These are phyloP conservation scores for Triticum urartu DNA, from an alignment of 176 grass and related monocot species.

Conservation along the genomic window DNA sequence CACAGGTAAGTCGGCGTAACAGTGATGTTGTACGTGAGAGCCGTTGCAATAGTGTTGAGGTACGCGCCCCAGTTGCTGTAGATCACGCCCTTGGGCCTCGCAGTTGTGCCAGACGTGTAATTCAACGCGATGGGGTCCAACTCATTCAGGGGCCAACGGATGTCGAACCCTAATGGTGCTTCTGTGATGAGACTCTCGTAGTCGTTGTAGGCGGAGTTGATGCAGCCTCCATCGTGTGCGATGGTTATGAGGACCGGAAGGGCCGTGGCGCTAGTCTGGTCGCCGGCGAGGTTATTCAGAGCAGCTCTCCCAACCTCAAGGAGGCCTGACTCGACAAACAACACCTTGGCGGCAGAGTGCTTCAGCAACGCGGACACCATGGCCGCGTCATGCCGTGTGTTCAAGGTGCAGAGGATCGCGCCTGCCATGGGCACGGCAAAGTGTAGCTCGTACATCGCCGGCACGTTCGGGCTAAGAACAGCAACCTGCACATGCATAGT, in stretches of 20 bases:
- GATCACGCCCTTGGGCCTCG: conserved; percentile 70
- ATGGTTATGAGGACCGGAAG: conserved; percentile 26
- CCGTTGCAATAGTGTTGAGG: conserved; percentile 41
- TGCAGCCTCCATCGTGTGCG: neutral
- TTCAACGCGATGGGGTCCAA: conserved; percentile 61
- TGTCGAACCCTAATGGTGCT: neutral
- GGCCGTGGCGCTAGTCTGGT: neutral
- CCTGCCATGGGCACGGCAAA: conserved; percentile 59
- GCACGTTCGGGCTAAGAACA: conserved; percentile 40
- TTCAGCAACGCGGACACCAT: conserved; percentile 34
- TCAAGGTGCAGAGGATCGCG: conserved; percentile 45
- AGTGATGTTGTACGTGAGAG: conserved; percentile 46
- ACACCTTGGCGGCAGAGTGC: conserved; percentile 51
- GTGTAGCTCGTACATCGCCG: conserved; percentile 55
- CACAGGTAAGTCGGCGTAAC: conserved; percentile 58
- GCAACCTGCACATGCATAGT: conserved; percentile 21
- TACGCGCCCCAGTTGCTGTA: conserved; percentile 65
- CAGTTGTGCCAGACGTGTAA: conserved; percentile 82
- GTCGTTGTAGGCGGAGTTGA: neutral
- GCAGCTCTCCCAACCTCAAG: conserved; percentile 31
- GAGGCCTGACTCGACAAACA: conserved; percentile 43
- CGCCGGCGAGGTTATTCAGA: neutral
- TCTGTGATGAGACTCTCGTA: conserved; percentile 33
- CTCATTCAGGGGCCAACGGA: conserved; percentile 39
- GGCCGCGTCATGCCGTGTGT: conserved; percentile 25